Evolutionary conservation across 306 rosid genomes (phyloP).

Genomic region (Oxytropis ochrocephala): DNA sequence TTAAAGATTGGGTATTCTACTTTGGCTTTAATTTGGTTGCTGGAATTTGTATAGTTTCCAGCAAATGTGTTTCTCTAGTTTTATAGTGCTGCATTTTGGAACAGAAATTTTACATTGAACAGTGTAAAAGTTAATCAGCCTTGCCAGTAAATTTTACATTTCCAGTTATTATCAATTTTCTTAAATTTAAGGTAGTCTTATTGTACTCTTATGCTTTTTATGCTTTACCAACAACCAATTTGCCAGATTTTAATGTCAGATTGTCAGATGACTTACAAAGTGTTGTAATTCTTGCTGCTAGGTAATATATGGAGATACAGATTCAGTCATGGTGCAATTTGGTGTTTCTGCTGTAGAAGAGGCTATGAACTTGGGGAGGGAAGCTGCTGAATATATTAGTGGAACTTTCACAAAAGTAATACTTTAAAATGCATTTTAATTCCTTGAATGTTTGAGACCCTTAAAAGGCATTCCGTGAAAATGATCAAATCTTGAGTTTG

Average conservation of each 20-base stretch:
- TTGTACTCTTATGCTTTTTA: background rate
- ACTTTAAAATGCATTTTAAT: conserved; percentile 5
- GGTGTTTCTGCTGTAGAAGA: conserved; percentile 75
- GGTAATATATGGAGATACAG: conserved; percentile 98
- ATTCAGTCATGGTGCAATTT: conserved; percentile 96
- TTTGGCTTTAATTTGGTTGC: background rate
- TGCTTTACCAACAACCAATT: conserved; percentile 13
- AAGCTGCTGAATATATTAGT: conserved; percentile 91
- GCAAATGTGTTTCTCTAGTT: conserved; percentile 1
- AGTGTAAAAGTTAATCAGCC: background rate
- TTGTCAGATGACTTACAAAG: conserved; percentile 1
- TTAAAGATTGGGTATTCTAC: background rate
- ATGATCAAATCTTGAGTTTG: background rate
- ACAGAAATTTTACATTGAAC: background rate
- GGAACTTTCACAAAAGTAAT: conserved; percentile 70
- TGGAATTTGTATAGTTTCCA: background rate
- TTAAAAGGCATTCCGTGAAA: background rate
- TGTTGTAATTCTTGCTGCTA: conserved; percentile 28
- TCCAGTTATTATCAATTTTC: background rate
- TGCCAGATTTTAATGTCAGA: background rate
- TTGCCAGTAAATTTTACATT: conserved; percentile 8
- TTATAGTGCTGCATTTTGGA: background rate
- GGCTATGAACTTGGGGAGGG: conserved; percentile 87
- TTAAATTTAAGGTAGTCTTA: background rate
- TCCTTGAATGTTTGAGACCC: background rate